These are phyloP conservation scores for Podila verticillata DNA, from an alignment of 192 early-diverging fungal species.

Conservation along the genomic window DNA sequence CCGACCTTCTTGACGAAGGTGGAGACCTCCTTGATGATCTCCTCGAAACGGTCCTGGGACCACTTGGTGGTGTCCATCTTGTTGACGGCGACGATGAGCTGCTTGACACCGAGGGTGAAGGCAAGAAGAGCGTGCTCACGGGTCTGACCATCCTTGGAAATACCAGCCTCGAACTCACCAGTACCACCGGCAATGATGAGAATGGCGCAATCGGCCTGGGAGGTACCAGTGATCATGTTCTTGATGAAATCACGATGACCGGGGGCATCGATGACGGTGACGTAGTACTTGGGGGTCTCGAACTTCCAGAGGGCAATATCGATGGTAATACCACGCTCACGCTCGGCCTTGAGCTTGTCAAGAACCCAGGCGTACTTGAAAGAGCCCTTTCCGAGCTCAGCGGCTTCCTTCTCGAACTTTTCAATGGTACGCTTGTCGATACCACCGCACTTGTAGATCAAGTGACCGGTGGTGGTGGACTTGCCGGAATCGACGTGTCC, in stretches of 20 bases:
- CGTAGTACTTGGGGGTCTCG: conserved; percentile 96
- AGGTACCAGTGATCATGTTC: conserved; percentile 99
- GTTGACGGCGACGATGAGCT: conserved; percentile 99
- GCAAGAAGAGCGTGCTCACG: conserved; percentile 99
- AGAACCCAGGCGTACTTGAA: conserved; percentile 99
- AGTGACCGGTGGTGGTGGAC: conserved; percentile 99
- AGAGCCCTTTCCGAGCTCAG: conserved; percentile 99
- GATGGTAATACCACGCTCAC: conserved; percentile 99
- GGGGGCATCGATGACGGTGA: conserved; percentile 99
- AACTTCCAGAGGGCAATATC: conserved; percentile 98
- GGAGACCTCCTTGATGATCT: conserved; percentile 96
- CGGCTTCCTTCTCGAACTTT: conserved; percentile 99
- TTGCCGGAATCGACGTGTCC: conserved; percentile 99
- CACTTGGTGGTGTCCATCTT: conserved; percentile 99
- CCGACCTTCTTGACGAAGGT: conserved; percentile 98
- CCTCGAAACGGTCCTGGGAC: conserved; percentile 93
- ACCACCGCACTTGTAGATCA: conserved; percentile 99
- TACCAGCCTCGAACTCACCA: conserved; percentile 95
- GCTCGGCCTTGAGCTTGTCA: conserved; percentile 99
- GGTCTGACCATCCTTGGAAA: conserved; percentile 99
- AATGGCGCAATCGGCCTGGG: conserved; percentile 97
- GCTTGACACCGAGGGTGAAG: conserved; percentile 97
- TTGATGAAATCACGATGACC: conserved; percentile 99
- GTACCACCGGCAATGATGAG: conserved; percentile 94
- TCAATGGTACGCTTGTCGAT: conserved; percentile 99